Base-by-base conservation (phyloP, 805 yeast genomes). In the Candida sakaeoensis region DNA sequence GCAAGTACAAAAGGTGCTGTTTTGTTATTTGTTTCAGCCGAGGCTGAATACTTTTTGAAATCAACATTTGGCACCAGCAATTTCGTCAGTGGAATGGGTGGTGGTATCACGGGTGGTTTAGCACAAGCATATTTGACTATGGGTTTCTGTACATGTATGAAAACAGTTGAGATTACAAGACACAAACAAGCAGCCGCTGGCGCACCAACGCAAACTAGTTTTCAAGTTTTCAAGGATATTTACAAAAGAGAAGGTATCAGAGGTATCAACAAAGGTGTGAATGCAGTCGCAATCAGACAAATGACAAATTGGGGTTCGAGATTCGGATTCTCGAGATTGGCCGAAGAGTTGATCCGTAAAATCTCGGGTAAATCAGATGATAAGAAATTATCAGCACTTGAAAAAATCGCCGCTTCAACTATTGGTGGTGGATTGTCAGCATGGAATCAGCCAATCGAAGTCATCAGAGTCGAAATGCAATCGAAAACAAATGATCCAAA, bases 1-100 rank as follows among this genome's bases (percentile, higher is more conserved):
- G 99, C 96, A 8, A 85, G 96, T n/a, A 93, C 99, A 26, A 93
- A 93, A 63, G 99, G 99, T 61, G 97, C 98, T 4, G 96, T 90
- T 6, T 72, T 93, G 41, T 72, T 93, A 51, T 93, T 93, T 54
- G 96, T 89, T 24, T 83, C 95, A 33, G 80, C 95, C 33, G 98
- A 93, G 60, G 85, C 89, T 38, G 98, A 93, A 65, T 87, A 86
- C 62, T 76, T 75, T 36, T 79, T 82, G 53, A 80, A 74, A 54
- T 63, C 60, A 24, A 26, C 29, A 4, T 44, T 82, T 15, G 95
- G 95, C 37, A 45, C 75, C 71, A 51, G 46, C 42, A 78, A 84
- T 47, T 89, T 93, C 53, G 72, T 79, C 22, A 76, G 93, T 10
- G 99, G 99, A 60, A 89, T 93, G 63, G 79, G 88, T 42, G 98